Evolutionary conservation across 2,329 filamentous ascomycete species (phyloP), one percentile per base, ranked within the genome.

Genomic region (Lizonia empirigonia): DNA sequence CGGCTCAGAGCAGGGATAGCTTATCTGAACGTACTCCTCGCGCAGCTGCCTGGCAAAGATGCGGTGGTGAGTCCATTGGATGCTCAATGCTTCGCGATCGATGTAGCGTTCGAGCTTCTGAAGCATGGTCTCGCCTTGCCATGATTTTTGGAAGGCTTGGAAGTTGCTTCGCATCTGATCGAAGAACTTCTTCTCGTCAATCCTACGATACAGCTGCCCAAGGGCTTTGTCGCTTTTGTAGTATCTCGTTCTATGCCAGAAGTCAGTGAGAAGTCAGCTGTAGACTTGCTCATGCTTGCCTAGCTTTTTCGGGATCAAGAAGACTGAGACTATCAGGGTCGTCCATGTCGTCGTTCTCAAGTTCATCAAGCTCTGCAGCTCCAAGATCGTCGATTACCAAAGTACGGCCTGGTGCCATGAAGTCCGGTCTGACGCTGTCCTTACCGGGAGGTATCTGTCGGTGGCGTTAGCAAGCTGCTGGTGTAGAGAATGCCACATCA

Each of bases 161-260:
- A 60, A 63, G 5, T 60, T 53, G 16, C 49, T 44, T 26, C 68
- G 61, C 60, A 71, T 65, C 24, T 52, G 51, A 3, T 55, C 38
- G 33, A 70, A 87, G 34, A 92, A 88, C 44, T 80, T 79, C 36
- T 79, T 78, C 69, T 94, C 90, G 59, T 95, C 84, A 9, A 95
- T 85, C 0, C 79, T 81, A 1, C 89, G 83, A 65, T 89, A 94
- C 0, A 95, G 76, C 4, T 79, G 72, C 0, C 90, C 90, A 0
- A 94, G 79, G 0, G 88, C 77, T 58, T 89, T 90, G 0, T 83
- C 60, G 1, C 87, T 91, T 24, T 71, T 72, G 67, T 94, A 92
- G 65, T 85, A 93, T 3, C 73, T 70, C 20, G 79, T 76, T 5
- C 44, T 53, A 16, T 15, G 44, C 4, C 7, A 12, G 3, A n/a